A percentile compares a stretch with the other conserved stretches of the same genome.
Evolutionary conservation across 2,329 filamentous ascomycete species (phyloP).

Genomic region (Hypoxylon sp.): DNA sequence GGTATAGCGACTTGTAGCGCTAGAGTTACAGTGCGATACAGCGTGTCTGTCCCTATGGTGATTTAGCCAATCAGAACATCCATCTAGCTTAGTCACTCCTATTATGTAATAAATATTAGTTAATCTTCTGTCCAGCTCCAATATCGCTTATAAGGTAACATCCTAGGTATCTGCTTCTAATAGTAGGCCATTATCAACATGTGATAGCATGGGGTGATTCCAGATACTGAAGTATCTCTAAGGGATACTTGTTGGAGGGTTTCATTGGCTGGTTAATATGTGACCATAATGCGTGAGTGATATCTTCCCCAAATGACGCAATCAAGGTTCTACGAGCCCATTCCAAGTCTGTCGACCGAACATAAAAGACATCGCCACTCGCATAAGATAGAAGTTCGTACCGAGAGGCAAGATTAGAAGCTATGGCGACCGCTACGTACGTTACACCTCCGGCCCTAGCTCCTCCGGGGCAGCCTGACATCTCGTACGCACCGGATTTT

Average conservation of each 20-base stretch:
- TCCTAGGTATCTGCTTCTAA: neutral
- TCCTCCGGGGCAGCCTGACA: conserved; percentile 70
- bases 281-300: conserved; percentile 13
- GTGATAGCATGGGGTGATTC: neutral
- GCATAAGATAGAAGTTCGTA: neutral
- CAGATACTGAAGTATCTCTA: neutral
- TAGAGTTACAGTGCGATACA: too few relatives aligned
- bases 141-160: too few relatives aligned
- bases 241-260: neutral
- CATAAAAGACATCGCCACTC: conserved; percentile 23
- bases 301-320: conserved; percentile 38
- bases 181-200: neutral
- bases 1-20: too few relatives aligned
- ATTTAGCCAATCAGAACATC: too few relatives aligned
- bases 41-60: too few relatives aligned
- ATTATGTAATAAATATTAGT: too few relatives aligned
- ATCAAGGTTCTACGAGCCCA: conserved; percentile 19
- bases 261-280: conserved; percentile 16
- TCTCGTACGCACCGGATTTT: conserved; percentile 68
- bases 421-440: conserved; percentile 44
- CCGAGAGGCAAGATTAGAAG: conserved; percentile 3
- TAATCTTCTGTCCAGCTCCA: too few relatives aligned
- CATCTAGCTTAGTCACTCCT: too few relatives aligned
- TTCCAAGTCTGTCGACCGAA: conserved; percentile 13
- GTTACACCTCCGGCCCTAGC: conserved; percentile 46